Evolutionary conservation across 2,329 filamentous ascomycete genomes (phyloP), one percentile per base, ranked within the genome.

Genomic region (Aspergillus flavus): DNA sequence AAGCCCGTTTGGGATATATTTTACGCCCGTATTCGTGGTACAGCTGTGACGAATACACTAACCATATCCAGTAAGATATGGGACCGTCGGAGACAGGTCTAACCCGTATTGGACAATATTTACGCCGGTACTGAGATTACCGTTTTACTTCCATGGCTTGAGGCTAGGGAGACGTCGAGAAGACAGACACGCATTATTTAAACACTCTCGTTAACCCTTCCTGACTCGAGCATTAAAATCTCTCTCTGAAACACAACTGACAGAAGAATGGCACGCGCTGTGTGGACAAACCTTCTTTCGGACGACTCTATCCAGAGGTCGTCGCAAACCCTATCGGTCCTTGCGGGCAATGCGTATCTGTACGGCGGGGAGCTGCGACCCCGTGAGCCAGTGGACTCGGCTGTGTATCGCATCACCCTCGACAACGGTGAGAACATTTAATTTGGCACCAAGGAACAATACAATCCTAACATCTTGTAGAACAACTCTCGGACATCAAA

Each of bases 331-430:
- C 75, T 93, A 68, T 85, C 91, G 50, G 81, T 90, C 46, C 77
- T 89, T 26, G 81, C 79, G 53, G 80, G 83, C 16, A 83, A 80
- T n/a, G 84, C 85, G 52, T 90, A 87, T 76, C 83, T 96, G 70
- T 96, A 93, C 72, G 92, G 93, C 64, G 93, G 92, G 68, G 92
- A 95, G 75, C 77, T 89, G 57, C 79, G 82, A 53, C 84, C 90
- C 3, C 83, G 88, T 55, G 80, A 91, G 72, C 89, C 90, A 7
- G 84, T 89, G 61, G 91, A 93, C 78, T 92, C 92, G 72, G 83
- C 88, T 68, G 84, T 95, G 75, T 89, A 93, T 73, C 79, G 87
- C 59, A 72, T 94, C 54, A 82, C 83, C 0, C 78, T 93, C 26
- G 19, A 39, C 11, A n/a, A 21, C 11, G 26, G 71, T 73, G 54